Conservation (phyloP, 75 land plant species). For the Gnetum montanum region DNA sequence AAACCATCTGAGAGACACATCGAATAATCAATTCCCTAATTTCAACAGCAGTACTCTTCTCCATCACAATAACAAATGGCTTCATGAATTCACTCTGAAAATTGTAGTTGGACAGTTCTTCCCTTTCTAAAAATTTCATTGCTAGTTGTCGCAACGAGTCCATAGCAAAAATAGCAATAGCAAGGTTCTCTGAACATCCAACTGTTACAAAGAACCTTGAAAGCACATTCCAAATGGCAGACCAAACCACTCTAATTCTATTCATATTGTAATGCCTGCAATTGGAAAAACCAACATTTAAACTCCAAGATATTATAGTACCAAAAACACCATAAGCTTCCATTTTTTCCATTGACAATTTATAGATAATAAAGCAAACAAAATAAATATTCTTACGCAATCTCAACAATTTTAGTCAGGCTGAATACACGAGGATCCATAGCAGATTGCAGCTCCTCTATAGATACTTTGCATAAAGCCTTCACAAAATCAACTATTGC, state of each 20-base stretch:
- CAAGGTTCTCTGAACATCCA: slow-evolving; percentile 69
- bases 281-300: neutral
- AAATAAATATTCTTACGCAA: slow-evolving; percentile 48
- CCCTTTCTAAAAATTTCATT: slow-evolving; percentile 78
- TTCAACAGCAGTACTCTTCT: slow-evolving; percentile 63
- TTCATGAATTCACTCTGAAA: slow-evolving; percentile 78
- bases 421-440: slow-evolving; percentile 76
- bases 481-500: slow-evolving; percentile 82
- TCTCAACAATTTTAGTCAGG: slow-evolving; percentile 79
- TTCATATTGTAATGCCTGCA: slow-evolving; percentile 89
- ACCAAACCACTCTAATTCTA: slow-evolving; percentile 74
- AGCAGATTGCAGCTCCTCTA: slow-evolving; percentile 68
- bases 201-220: slow-evolving; percentile 74
- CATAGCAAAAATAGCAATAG: slow-evolving; percentile 78
- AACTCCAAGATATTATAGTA: neutral
- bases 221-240: slow-evolving; percentile 75
- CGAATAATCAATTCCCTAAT: slow-evolving; percentile 68
- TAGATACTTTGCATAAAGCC: slow-evolving; percentile 76
- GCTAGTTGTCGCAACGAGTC: slow-evolving; percentile 74
- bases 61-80: slow-evolving; percentile 79
- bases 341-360: too few relatives aligned
- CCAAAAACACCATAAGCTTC: neutral
- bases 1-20: slow-evolving; percentile 76
- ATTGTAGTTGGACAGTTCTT: slow-evolving; percentile 80
- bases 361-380: too few relatives aligned